These are phyloP conservation scores for Cercospora beticola DNA, from an alignment of 2,329 filamentous ascomycete genomes.

Conservation along the genomic window DNA sequence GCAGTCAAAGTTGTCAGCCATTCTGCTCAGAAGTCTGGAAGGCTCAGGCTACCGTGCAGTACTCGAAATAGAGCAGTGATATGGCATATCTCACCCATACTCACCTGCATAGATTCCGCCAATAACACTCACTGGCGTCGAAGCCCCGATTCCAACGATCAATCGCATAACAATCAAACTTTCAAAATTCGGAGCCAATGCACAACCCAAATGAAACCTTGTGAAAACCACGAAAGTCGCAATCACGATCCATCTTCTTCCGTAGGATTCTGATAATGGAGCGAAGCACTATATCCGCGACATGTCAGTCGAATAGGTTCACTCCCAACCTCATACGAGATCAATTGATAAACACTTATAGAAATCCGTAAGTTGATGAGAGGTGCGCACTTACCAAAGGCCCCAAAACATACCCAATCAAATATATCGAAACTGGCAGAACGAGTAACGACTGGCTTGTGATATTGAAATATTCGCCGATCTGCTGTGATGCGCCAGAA, in stretches of 20 bases:
- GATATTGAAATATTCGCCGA: conserved; percentile 58
- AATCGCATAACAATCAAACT: conserved; percentile 47
- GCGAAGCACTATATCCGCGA: conserved; percentile 39
- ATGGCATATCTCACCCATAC: not conserved
- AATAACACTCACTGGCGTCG: conserved; percentile 58
- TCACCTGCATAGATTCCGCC: conserved; percentile 57
- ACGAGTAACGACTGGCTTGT: conserved; percentile 46
- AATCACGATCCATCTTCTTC: conserved; percentile 50
- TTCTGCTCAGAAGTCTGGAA: too few relatives aligned
- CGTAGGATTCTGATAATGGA: conserved; percentile 48
- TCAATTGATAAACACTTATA: too few relatives aligned
- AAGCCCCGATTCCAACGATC: conserved; percentile 46
- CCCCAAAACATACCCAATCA: conserved; percentile 50
- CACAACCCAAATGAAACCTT: conserved; percentile 48
- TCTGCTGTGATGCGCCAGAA: conserved; percentile 61
- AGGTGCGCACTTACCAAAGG: conserved; percentile 38
- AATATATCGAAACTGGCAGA: conserved; percentile 52
- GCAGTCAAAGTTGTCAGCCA: not conserved
- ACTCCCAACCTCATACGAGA: too few relatives aligned
- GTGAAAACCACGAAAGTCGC: conserved; percentile 51
- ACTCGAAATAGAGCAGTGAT: not conserved
- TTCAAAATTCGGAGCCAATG: conserved; percentile 46
- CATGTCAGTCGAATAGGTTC: not conserved
- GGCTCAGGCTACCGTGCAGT: not conserved
- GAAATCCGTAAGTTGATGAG: too few relatives aligned